A percentile compares a stretch with the other conserved stretches of the same genome.
Conservation (phyloP, 176 grass and related monocot species). For the Cymbopogon citratus region DNA sequence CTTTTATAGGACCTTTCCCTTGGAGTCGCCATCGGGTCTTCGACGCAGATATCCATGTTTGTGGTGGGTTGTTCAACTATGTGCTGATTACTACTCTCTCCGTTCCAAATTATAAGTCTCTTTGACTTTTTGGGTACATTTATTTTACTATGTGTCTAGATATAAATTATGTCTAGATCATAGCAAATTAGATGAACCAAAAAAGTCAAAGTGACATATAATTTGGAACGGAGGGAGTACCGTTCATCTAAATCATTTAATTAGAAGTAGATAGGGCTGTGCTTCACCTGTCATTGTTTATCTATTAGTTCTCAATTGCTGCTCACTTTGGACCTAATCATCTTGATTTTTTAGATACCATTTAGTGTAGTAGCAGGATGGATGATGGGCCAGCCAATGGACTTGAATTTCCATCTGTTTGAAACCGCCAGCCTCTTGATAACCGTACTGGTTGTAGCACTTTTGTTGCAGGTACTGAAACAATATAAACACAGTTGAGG, state of each 20-base stretch:
- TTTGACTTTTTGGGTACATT: too few species aligned
- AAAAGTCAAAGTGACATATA: too few species aligned
- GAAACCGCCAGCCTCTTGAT: constrained; percentile 75
- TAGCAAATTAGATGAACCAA: too few species aligned
- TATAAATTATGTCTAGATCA: too few species aligned
- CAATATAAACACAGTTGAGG: background rate
- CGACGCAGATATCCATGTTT: constrained; percentile 88
- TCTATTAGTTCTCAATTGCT: background rate
- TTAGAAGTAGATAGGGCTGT: background rate
- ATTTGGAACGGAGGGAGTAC: too few species aligned
- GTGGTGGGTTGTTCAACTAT: constrained; percentile 38
- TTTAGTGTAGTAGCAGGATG: constrained; percentile 67
- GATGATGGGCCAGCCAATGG: constrained; percentile 74
- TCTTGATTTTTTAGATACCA: constrained; percentile 56
- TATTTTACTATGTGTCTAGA: too few species aligned
- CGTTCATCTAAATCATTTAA: constrained; percentile 4
- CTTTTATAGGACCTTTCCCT: constrained; percentile 61
- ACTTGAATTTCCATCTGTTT: constrained; percentile 81
- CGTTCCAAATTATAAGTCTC: too few species aligned
- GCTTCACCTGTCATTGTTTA: background rate
- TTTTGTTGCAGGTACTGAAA: constrained; percentile 66
- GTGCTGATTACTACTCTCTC: background rate
- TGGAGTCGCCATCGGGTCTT: constrained; percentile 74
- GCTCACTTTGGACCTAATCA: background rate
- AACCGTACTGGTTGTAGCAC: constrained; percentile 66